Evolutionary conservation across 306 rosid species (phyloP), one percentile per base, ranked within the genome.

Genomic region (Potentilla sterilis): DNA sequence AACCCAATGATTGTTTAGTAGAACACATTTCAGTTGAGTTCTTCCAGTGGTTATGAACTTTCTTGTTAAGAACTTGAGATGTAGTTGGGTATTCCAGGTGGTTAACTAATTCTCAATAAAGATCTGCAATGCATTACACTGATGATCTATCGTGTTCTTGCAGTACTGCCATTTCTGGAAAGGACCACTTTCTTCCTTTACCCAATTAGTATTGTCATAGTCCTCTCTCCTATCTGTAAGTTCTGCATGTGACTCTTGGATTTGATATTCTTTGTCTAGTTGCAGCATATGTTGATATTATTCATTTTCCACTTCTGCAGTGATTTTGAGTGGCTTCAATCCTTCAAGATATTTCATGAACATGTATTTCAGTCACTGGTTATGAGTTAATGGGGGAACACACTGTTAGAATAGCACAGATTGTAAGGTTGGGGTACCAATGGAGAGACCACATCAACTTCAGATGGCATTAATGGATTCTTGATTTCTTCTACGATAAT

Each of bases 171-270:
- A 63, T 96, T 96, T 81, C 85, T 96, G 81, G 98, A 96, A 90
- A 92, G 90, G 85, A 96, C 98, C 61, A 90, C 99, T 47, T 89
- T 96, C 78, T 96, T 96, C 77, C 89, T 96, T 68, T 96, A 90
- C 75, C 99, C 99, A 67, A 96, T 96, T 59, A 96, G 99, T 34
- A 82, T 84, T 64, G 93, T 90, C 70, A 86, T 96, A 72, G 90
- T 92, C 83, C 96, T 96, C 62, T 90, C 99, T 78, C 98, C 99
- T 11, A 90, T 96, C 78, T 89, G 99, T 96, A 90, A 96, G 99
- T 86, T 81, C 73, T 74, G 72, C 80, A 43, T 42, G 22, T 76
- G 79, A 69, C 57, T 32, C 61, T 32, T 21, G 51, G 52, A 71
- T 76, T 63, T 83, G 71, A 71, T 73, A 49, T 54, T 49, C n/a